Base-by-base conservation (phyloP, 148 eudicot species). In the Fagopyrum esculentum region DNA sequence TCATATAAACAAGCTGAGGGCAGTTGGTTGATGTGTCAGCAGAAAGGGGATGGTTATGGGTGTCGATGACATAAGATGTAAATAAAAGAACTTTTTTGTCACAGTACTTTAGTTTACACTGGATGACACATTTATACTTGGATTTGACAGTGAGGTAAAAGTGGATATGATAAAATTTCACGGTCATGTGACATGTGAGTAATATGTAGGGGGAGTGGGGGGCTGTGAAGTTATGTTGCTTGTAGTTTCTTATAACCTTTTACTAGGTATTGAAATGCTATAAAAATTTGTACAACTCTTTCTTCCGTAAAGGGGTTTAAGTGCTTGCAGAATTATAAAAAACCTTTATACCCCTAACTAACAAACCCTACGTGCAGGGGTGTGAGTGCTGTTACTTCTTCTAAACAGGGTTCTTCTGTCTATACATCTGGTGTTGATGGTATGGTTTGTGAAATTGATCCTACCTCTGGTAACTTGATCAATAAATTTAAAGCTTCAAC, bases 391-490 rank as follows among this genome's bases (percentile, higher is more conserved):
- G 78, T 95, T 56, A 87, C 96, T 61, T 86, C 77, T 78, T 89
- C 92, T 70, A 19, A 73, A 22, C 80, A 80, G 60, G 85, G 81
- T 77, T 84, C 87, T 59, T 87, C 78, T 79, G 81, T 95, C 68
- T 95, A 84, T 69, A 86, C 97, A 45, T 88, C 97, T 77, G 99
- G 99, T 70, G 91, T 86, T 50, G 97, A 92, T 90, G 99, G 99
- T 10, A 87, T 89, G 82, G 86, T 90, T 64, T 92, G 91, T 81
- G 87, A 92, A 82, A 82, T 95, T 79, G 97, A 95, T 50, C 81
- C 90, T 19, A 63, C 80, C 81, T 74, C 92, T 7, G 99, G 99
- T 17, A 92, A 87, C 79, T 82, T 92, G 86, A 63, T 90, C 78
- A 83, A 80, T 75, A 92, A 87, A 81, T 90, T 95, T 71, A 90